A percentile compares a stretch with the other conserved stretches of the same genome.
phyloP scores from a whole-genome alignment of 2,329 filamentous ascomycete genomes.

The Aspergillus clavatus region DNA sequence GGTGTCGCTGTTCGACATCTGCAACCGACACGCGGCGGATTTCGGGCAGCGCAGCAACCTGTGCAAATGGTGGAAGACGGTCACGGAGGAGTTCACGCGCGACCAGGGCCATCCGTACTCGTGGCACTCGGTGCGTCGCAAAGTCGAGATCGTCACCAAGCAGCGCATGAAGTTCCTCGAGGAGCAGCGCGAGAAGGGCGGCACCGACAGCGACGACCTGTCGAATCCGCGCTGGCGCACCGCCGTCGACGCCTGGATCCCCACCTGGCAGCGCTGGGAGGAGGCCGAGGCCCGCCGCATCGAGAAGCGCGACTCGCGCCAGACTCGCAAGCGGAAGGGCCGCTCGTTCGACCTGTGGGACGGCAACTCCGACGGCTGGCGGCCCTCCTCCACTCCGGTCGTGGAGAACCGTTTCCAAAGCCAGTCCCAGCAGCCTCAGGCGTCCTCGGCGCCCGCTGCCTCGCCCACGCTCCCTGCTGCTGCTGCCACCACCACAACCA shows the following conservation, averaged over 20 bases:
- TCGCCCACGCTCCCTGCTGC: neutral
- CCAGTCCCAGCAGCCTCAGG: neutral
- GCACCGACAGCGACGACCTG: slow-evolving; percentile 23
- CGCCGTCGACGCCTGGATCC: slow-evolving; percentile 39
- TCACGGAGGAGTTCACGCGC: slow-evolving; percentile 36
- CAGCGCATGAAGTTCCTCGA: slow-evolving; percentile 38
- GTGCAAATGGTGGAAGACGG: slow-evolving; percentile 40
- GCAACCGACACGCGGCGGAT: slow-evolving; percentile 32
- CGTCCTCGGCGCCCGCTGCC: neutral
- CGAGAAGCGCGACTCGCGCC: slow-evolving; percentile 34
- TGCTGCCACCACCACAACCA: neutral
- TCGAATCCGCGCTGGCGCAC: slow-evolving; percentile 37
- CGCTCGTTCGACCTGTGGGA: slow-evolving; percentile 15
- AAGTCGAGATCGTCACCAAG: slow-evolving; percentile 39
- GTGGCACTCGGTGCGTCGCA: slow-evolving; percentile 41
- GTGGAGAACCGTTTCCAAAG: neutral
- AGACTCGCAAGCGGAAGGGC: slow-evolving; percentile 26
- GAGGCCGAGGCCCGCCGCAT: slow-evolving; percentile 35
- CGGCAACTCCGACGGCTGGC: slow-evolving; percentile 5
- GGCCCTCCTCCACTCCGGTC: slow-evolving; percentile 3
- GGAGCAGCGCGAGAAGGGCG: slow-evolving; percentile 28
- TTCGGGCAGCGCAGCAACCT: slow-evolving; percentile 40
- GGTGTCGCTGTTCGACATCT: slow-evolving; percentile 38
- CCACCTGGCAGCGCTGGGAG: slow-evolving; percentile 38
- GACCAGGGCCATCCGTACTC: slow-evolving; percentile 38